Evolutionary conservation across 495 filamentous ascomycete genomes (phyloP).

Genomic region (Chaetomium fimeti): DNA sequence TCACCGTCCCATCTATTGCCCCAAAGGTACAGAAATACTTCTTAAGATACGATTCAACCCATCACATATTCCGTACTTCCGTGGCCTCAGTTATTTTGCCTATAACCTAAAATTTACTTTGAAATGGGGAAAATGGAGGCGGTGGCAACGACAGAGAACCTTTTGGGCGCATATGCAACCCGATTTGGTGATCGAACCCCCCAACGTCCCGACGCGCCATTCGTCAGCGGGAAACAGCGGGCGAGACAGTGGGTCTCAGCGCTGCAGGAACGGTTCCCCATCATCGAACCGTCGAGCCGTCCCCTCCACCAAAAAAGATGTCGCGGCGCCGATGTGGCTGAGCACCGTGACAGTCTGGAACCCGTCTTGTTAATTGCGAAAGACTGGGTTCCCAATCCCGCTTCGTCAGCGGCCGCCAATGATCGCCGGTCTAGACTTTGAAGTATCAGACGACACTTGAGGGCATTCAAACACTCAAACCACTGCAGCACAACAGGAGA

Average conservation of each 20-base stretch:
- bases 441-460: not conserved
- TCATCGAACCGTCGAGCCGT: too few relatives aligned
- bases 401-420: constrained; percentile 16
- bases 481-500: too few relatives aligned
- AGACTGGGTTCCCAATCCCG: not conserved
- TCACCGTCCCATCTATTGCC: too few relatives aligned
- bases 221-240: not conserved
- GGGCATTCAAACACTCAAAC: not conserved
- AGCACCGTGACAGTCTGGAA: constrained; percentile 2
- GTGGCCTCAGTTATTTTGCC: too few relatives aligned
- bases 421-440: not conserved
- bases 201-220: not conserved
- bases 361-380: too few relatives aligned
- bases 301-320: not conserved
- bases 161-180: not conserved
- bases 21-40: too few relatives aligned
- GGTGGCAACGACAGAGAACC: not conserved
- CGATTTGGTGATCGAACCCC: not conserved
- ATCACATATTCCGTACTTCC: too few relatives aligned
- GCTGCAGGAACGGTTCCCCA: constrained; percentile 14
- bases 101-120: too few relatives aligned
- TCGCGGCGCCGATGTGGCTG: constrained; percentile 15
- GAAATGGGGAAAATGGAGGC: not conserved
- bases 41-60: too few relatives aligned
- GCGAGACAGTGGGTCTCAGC: not conserved